phyloP scores from a whole-genome alignment of 2,329 filamentous ascomycete species.

The Aspergillus japonicus region DNA sequence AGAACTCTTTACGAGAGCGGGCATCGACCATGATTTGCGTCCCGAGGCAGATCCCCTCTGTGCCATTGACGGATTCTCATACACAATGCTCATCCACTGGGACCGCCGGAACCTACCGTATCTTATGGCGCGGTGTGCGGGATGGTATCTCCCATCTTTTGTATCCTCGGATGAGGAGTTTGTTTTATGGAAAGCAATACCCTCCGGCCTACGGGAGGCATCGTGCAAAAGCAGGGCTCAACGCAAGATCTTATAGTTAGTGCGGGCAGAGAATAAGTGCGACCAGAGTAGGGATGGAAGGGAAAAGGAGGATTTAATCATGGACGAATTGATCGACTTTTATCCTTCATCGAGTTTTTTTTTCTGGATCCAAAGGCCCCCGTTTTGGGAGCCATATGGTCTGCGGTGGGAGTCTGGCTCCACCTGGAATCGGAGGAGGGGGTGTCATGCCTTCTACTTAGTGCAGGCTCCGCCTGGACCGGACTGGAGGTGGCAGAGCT shows the following conservation, averaged over 20 bases:
- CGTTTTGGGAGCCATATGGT: background rate
- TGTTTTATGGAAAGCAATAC: no score
- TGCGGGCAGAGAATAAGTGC: background rate
- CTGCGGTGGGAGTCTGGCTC: background rate
- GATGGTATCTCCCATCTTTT: constrained; percentile 2
- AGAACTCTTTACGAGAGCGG: constrained; percentile 3
- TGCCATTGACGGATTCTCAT: background rate
- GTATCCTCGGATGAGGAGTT: background rate
- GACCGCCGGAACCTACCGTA: background rate
- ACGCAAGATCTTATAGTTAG: background rate
- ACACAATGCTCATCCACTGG: constrained; percentile 6
- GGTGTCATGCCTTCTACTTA: background rate
- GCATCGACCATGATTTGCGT: constrained; percentile 7
- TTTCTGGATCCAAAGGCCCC: no score
- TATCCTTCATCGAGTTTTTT: background rate
- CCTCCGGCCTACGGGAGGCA: no score
- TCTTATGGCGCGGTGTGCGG: background rate
- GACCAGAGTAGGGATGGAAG: background rate
- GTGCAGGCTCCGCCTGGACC: background rate
- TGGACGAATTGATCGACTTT: background rate
- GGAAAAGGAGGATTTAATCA: background rate
- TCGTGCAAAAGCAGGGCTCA: no score
- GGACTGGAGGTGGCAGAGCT: background rate
- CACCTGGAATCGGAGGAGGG: constrained; percentile 4
- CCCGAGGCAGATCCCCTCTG: constrained; percentile 12